Percentiles rank a stretch among this genome's conserved stretches.
These are phyloP conservation scores for Colletotrichum gloeosporioides DNA, from an alignment of 2,329 filamentous ascomycete genomes.

Conservation along the genomic window DNA sequence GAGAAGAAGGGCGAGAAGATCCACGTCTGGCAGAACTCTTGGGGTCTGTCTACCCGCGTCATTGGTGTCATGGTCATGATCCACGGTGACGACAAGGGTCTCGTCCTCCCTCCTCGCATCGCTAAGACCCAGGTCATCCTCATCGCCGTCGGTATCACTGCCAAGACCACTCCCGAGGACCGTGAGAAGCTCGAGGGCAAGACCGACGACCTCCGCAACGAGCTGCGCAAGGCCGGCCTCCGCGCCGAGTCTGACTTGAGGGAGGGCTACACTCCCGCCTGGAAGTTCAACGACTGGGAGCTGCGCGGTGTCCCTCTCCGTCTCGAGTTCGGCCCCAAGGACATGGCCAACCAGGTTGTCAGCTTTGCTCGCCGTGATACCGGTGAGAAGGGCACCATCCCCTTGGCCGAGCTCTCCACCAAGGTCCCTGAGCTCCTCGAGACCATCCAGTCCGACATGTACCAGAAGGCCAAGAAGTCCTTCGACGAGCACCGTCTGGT, in stretches of 20 bases:
- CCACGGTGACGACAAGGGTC: conserved; percentile 93
- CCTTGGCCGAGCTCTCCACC: conserved; percentile 74
- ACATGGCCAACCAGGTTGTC: conserved; percentile 84
- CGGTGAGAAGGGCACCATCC: conserved; percentile 80
- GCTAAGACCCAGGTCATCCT: conserved; percentile 86
- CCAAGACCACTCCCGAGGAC: conserved; percentile 83
- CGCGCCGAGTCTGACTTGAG: conserved; percentile 83
- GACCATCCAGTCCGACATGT: conserved; percentile 86
- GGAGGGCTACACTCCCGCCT: conserved; percentile 91
- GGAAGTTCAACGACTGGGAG: conserved; percentile 99
- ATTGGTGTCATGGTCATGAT: conserved; percentile 99
- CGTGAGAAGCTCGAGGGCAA: conserved; percentile 77
- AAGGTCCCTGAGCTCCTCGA: conserved; percentile 84
- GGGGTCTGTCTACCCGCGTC: conserved; percentile 95
- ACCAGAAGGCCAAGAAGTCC: conserved; percentile 74
- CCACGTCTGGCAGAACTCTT: conserved; percentile 98
- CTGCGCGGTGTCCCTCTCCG: conserved; percentile 93
- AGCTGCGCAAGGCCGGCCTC: conserved; percentile 75
- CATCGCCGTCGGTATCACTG: conserved; percentile 91
- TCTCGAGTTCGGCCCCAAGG: conserved; percentile 95
- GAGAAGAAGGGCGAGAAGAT: conserved; percentile 79
- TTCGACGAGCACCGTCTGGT: conserved; percentile 83
- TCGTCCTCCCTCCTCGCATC: conserved; percentile 91
- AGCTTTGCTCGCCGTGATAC: conserved; percentile 88
- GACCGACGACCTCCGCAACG: conserved; percentile 72